Percentiles rank a stretch among this genome's conserved stretches.
phyloP scores from a whole-genome alignment of 2,329 filamentous ascomycete species.

The Akanthomyces lecanii region DNA sequence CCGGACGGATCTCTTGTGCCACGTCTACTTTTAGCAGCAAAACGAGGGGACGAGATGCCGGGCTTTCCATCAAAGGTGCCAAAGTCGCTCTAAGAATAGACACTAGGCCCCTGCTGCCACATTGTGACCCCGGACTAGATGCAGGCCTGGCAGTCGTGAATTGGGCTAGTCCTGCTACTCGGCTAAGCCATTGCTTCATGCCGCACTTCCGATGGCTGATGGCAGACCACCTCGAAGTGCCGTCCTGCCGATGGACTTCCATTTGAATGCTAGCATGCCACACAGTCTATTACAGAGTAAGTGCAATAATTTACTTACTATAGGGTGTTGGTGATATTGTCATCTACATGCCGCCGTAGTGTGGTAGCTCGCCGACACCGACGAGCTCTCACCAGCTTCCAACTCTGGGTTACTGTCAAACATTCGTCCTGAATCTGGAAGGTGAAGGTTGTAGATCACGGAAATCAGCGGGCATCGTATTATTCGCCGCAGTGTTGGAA shows the following conservation, averaged over 20 bases:
- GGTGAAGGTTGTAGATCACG: neutral
- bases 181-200: neutral
- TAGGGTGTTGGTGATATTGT: neutral
- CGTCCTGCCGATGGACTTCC: conserved; percentile 1
- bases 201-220: conserved; percentile 9
- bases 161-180: neutral
- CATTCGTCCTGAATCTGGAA: neutral
- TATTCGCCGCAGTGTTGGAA: too few relatives aligned
- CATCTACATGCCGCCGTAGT: neutral
- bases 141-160: neutral
- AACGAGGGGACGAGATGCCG: neutral
- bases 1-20: neutral
- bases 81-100: neutral
- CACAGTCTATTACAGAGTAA: neutral
- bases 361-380: neutral
- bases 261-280: conserved; percentile 1
- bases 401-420: neutral
- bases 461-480: neutral
- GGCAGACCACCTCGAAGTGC: neutral
- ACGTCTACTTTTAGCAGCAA: neutral
- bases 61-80: neutral
- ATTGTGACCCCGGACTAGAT: neutral
- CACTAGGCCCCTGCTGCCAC: neutral
- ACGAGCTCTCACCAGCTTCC: neutral
- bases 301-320: neutral